Base-by-base conservation (phyloP, 1,284 basidiomycete genomes). In the Cryptococcus sp. region DNA sequence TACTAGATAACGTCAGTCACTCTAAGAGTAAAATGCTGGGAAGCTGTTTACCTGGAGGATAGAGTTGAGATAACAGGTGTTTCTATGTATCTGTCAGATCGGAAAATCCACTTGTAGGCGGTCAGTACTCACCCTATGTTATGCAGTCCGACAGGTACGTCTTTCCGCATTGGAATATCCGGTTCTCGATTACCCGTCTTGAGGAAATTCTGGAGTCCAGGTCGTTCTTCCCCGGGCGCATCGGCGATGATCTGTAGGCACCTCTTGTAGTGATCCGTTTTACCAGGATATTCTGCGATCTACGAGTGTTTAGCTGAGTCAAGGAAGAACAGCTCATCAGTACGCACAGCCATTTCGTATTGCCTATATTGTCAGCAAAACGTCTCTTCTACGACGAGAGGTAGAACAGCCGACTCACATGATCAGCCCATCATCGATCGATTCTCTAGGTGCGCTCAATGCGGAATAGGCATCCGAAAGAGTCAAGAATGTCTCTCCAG, bases 61-160 rank as follows among this genome's bases (percentile, higher is more conserved):
- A 6, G 75, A 76, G 57, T 76, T 76, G 38, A 76, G 64, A 44
- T 76, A 76, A 47, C 71, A 76, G 32, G 74, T 76, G 55, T 77
- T 76, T 41, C 74, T 73, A 52, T 31, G n/a, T 23, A 23, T 23
- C 23, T 23, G 23, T 23, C 23, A 23, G 23, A 23, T 23, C 23
- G 23, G 23, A 23, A 23, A 23, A 23, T 23, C 23, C 23, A 23
- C 23, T 23, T 23, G 23, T 23, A 23, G 23, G 23, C 23, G 23
- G 23, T 23, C 23, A 34, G 30, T 15, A 58, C 71, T 67, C 42
- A 71, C 72, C 71, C 76, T 34, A 77, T 77, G 55, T 77, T 77
- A 36, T 72, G 64, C 50, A 77, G 51, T 11, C 76, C 76, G 38
- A 72, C 70, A 2, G 76, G 76, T n/a, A 76, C 64, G 33, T 75